These are phyloP conservation scores for Hemisphaericaspora xylofermentans DNA, from an alignment of 1,139 yeast species.

Conservation along the genomic window DNA sequence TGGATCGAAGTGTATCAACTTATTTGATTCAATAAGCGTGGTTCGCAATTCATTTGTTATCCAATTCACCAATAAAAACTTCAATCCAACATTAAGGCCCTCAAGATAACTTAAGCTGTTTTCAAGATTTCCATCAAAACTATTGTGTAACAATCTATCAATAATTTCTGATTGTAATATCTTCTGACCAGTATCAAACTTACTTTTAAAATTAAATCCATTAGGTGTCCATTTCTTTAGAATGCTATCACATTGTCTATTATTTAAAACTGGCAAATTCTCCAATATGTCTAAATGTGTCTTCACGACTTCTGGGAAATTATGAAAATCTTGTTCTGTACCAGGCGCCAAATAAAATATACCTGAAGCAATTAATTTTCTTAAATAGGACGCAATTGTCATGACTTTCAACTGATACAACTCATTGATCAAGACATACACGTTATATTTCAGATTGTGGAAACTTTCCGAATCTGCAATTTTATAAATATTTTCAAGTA, in stretches of 20 bases:
- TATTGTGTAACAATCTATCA: slow-evolving; percentile 21
- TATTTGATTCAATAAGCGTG: slow-evolving; percentile 31
- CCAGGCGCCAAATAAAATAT: slow-evolving; percentile 54
- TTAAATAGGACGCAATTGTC: slow-evolving; percentile 64
- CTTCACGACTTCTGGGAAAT: slow-evolving; percentile 25
- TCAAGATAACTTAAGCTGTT: slow-evolving; percentile 13
- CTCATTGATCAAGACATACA: slow-evolving; percentile 57
- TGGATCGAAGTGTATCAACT: slow-evolving; percentile 39
- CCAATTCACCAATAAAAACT: slow-evolving; percentile 44
- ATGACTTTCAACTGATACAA: slow-evolving; percentile 51
- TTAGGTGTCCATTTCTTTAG: slow-evolving; percentile 39
- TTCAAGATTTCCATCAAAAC: slow-evolving; percentile 15
- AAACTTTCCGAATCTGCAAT: slow-evolving; percentile 29
- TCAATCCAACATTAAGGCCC: slow-evolving; percentile 35
- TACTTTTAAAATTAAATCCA: slow-evolving; percentile 33
- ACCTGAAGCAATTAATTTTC: slow-evolving; percentile 83
- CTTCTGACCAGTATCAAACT: slow-evolving; percentile 30
- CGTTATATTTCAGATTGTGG: slow-evolving; percentile 25
- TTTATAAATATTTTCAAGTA: slow-evolving; percentile 50
- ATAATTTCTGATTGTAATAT: slow-evolving; percentile 24
- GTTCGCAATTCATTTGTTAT: slow-evolving; percentile 39
- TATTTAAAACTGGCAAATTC: slow-evolving; percentile 54
- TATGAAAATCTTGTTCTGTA: slow-evolving; percentile 15
- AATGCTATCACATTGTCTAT: slow-evolving; percentile 52
- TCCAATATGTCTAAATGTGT: slow-evolving; percentile 51